phyloP scores from a whole-genome alignment of 2,329 filamentous ascomycete genomes.

The Beauveria sp. region DNA sequence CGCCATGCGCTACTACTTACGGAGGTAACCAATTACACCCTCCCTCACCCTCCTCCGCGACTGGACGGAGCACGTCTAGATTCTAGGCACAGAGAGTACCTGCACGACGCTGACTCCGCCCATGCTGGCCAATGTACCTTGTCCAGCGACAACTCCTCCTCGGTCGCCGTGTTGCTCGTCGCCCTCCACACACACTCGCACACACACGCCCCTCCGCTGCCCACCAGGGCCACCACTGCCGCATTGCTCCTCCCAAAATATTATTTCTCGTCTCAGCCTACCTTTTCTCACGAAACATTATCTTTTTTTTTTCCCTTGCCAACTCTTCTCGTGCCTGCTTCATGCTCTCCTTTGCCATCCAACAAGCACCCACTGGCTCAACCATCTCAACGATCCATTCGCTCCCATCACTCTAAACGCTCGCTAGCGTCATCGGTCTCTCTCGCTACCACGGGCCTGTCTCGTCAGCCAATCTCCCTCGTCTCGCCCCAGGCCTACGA shows the following conservation, averaged over 20 bases:
- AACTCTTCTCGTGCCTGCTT: constrained; percentile 9
- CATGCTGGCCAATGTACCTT: constrained; percentile 7
- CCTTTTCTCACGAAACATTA: constrained; percentile 17
- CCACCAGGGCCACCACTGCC: constrained; percentile 15
- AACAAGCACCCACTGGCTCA: not conserved
- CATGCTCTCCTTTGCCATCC: not conserved
- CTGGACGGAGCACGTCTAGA: not conserved
- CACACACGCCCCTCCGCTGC: constrained; percentile 17
- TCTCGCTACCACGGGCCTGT: not conserved
- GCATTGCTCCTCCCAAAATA: constrained; percentile 30
- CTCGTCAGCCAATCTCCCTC: constrained; percentile 5
- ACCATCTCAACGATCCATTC: constrained; percentile 1
- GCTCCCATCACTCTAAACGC: not conserved
- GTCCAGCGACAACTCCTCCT: constrained; percentile 5
- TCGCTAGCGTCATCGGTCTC: constrained; percentile 5
- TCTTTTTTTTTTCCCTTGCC: not conserved
- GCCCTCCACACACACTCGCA: constrained; percentile 5
- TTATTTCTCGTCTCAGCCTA: constrained; percentile 28
- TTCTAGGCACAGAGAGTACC: not conserved
- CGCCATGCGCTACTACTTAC: constrained; percentile 8
- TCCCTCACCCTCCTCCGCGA: not conserved
- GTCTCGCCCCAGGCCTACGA: not conserved
- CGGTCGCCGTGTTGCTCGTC: constrained; percentile 16
- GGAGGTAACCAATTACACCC: not conserved
- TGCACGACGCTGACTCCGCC: not conserved